Percentiles rank a stretch among this genome's conserved stretches.
Conservation (phyloP, 176 grass and related monocot genomes). For the Oryza glumipatula region DNA sequence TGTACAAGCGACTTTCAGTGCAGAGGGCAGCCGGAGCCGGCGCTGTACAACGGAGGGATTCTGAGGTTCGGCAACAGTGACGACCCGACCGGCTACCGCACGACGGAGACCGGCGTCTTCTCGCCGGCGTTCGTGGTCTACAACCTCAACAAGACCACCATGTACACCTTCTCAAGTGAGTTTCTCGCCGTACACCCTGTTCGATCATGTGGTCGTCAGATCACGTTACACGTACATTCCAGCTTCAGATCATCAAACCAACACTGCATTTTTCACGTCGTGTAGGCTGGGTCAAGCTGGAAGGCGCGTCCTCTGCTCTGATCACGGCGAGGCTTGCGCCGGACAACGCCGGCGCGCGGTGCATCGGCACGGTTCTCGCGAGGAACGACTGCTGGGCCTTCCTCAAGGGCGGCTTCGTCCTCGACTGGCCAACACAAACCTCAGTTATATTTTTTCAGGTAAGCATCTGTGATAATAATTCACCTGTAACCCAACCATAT, state of each 20-base stretch:
- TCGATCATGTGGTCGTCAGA: background rate
- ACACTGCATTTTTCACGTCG: background rate
- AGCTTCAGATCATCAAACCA: background rate
- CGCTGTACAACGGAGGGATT: conserved; percentile 90
- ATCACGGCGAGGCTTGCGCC: conserved; percentile 72
- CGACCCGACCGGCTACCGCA: conserved; percentile 60
- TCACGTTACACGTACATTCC: background rate
- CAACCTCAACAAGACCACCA: conserved; percentile 73
- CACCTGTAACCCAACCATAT: background rate
- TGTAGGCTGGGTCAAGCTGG: conserved; percentile 82
- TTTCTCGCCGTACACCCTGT: background rate
- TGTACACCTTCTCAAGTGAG: conserved; percentile 96
- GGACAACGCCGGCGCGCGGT: conserved; percentile 65
- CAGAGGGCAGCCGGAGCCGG: conserved; percentile 74
- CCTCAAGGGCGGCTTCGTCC: conserved; percentile 75
- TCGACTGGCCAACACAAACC: conserved; percentile 67
- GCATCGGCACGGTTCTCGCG: conserved; percentile 75
- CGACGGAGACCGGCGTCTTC: conserved; percentile 76
- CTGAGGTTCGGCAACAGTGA: conserved; percentile 61
- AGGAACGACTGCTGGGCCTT: conserved; percentile 88
- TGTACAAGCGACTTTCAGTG: conserved; percentile 55
- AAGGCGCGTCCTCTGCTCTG: conserved; percentile 61
- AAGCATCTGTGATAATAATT: background rate
- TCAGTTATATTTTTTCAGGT: conserved; percentile 80
- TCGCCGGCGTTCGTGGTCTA: conserved; percentile 79